Base-by-base conservation (phyloP, 208 protist species). In the Histomonas meleagridis region DNA sequence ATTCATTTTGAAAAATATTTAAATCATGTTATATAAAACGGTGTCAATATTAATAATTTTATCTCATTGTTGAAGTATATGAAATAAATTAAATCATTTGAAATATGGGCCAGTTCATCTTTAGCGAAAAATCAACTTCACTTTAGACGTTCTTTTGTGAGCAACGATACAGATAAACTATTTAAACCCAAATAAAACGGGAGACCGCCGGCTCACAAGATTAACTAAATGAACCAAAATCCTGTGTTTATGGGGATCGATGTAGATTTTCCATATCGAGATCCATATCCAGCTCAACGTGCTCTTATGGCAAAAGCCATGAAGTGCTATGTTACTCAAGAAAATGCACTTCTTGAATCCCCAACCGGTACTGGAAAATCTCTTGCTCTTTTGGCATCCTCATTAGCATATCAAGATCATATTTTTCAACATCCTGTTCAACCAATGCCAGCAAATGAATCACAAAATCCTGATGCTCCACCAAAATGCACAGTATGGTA, bases 321-420 rank as follows among this genome's bases (percentile, higher is more conserved):
- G 23, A 14, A 23, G 7, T 40, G 46, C 38, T 48, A 55, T n/a
- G 38, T 23, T 14, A 2, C 0, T 21, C 46, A 43, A 18, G 76
- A 86, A 55, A 86, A 86, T 48, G 76, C 76, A 38, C 55, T 86
- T 57, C 46, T 86, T 0, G 76, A 86, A 86, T 86, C 76, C 10
- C 76, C 76, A 49, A 86, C 76, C 12, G 76, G 76, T 12, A 86
- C 76, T 38, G 76, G 76, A 21, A 86, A 86, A 86, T 51, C 76
- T 55, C 26, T 86, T 16, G 43, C 76, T 40, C 26, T 86, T 38
- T 48, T 86, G 7, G 76, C 76, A 57, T 86, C 76, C 51, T 9
- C 76, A 38, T 28, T 86, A 2, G 76, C 46, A 10, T 86, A 86
- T 57, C 76, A 86, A 55, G 65, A 72, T 10, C 10, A 32, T 12